Conservation (phyloP, 1,284 basidiomycete species). For the Ceratobasidium sp. region DNA sequence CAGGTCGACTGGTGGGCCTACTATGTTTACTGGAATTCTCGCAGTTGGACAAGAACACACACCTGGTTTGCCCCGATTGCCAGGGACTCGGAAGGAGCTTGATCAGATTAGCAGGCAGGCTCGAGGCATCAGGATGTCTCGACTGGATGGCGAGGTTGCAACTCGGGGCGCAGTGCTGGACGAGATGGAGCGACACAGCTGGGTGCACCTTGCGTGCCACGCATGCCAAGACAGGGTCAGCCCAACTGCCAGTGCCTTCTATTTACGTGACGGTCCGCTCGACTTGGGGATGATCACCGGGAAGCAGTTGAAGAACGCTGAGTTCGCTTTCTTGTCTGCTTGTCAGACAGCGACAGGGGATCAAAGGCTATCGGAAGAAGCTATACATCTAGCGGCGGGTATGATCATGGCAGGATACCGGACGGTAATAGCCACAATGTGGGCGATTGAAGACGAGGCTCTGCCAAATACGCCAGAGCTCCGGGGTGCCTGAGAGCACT, state of each 20-base stretch:
- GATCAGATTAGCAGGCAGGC: not conserved
- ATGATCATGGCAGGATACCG: slow-evolving; percentile 39
- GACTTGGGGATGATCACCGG: not conserved
- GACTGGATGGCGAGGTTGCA: not conserved
- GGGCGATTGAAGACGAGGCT: slow-evolving; percentile 33
- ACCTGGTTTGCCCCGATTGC: not conserved
- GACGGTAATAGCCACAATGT: slow-evolving; percentile 33
- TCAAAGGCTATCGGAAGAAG: slow-evolving; percentile 25
- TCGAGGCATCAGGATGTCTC: not conserved
- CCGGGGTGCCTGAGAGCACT: too few relatives aligned
- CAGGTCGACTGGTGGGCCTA: too few relatives aligned
- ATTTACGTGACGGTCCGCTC: slow-evolving; percentile 1
- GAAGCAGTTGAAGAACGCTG: not conserved
- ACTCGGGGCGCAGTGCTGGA: not conserved
- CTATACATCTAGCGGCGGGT: slow-evolving; percentile 40
- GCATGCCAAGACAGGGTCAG: not conserved
- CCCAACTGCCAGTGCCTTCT: slow-evolving; percentile 4
- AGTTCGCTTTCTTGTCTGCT: slow-evolving; percentile 40
- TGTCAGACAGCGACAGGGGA: slow-evolving; percentile 40
- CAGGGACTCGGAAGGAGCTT: not conserved
- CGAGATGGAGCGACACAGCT: slow-evolving; percentile 11
- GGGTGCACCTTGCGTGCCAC: slow-evolving; percentile 35
- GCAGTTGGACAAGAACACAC: not conserved
- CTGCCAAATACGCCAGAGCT: too few relatives aligned
- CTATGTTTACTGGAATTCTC: not conserved